Evolutionary conservation across 805 yeast species (phyloP).

Genomic region (Metschnikowia lachancei): DNA sequence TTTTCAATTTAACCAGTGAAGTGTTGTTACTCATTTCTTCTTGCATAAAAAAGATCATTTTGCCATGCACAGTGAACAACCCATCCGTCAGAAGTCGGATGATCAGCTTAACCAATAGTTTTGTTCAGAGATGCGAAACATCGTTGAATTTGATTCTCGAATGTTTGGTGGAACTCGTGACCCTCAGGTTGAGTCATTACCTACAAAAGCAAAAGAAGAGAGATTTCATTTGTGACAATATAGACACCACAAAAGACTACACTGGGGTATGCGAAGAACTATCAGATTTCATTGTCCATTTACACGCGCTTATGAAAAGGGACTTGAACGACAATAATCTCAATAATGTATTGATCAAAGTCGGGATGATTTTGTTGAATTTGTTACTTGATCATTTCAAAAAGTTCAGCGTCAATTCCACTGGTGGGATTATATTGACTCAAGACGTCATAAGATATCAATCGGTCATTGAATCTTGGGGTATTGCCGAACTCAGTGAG

Average conservation of each 20-base stretch:
- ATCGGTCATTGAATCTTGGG: slow-evolving; percentile 64
- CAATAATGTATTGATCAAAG: slow-evolving; percentile 46
- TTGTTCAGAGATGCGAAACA: slow-evolving; percentile 58
- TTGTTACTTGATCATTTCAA: slow-evolving; percentile 69
- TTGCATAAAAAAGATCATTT: slow-evolving; percentile 67
- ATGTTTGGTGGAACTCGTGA: slow-evolving; percentile 54
- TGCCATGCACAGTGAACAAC: slow-evolving; percentile 67
- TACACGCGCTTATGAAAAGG: slow-evolving; percentile 38
- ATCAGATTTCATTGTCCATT: slow-evolving; percentile 47
- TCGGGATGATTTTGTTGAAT: slow-evolving; percentile 58
- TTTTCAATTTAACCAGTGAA: slow-evolving; percentile 54
- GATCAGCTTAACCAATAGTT: slow-evolving; percentile 58
- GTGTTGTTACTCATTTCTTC: slow-evolving; percentile 65
- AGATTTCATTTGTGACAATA: slow-evolving; percentile 54
- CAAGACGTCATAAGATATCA: slow-evolving; percentile 81
- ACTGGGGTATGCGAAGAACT: slow-evolving; percentile 70
- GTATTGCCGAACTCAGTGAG: slow-evolving; percentile 55
- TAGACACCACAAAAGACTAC: slow-evolving; percentile 48
- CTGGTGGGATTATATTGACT: slow-evolving; percentile 80
- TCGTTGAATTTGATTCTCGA: slow-evolving; percentile 62
- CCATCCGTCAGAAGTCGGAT: slow-evolving; percentile 58
- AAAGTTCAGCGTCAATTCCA: slow-evolving; percentile 69
- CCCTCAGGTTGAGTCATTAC: slow-evolving; percentile 44
- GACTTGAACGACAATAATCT: slow-evolving; percentile 46
- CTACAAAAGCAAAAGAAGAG: slow-evolving; percentile 68